These are phyloP conservation scores for Cryphonectria radicalis DNA, from an alignment of 2,329 filamentous ascomycete genomes.

Conservation along the genomic window DNA sequence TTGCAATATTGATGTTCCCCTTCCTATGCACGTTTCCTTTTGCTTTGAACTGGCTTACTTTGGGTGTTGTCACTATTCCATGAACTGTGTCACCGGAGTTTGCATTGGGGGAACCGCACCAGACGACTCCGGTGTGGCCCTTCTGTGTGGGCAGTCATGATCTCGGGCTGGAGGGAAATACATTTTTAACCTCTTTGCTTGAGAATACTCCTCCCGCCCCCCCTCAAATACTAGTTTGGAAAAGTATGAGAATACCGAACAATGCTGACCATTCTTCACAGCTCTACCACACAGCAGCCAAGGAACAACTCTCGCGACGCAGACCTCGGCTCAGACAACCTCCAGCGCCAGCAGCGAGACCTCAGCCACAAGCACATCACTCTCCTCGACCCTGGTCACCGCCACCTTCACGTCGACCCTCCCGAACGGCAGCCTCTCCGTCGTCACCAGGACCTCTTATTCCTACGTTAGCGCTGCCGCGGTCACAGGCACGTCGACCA, in stretches of 20 bases:
- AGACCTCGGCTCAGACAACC: constrained; percentile 15
- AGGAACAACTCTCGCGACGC: constrained; percentile 24
- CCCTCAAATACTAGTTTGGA: not conserved
- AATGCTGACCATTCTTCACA: constrained; percentile 5
- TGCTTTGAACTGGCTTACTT: not conserved
- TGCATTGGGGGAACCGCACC: not conserved
- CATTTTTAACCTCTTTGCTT: not conserved
- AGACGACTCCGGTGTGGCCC: not conserved
- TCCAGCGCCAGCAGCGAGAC: constrained; percentile 21
- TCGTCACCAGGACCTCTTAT: constrained; percentile 54
- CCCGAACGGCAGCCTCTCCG: constrained; percentile 48
- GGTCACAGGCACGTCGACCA: constrained; percentile 36
- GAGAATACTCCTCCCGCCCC: no score
- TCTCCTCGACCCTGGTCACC: constrained; percentile 37
- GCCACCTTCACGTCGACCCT: constrained; percentile 52
- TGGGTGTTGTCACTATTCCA: not conserved
- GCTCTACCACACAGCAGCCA: constrained; percentile 7
- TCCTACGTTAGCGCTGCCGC: constrained; percentile 47
- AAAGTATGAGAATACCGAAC: not conserved
- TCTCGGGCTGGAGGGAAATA: not conserved
- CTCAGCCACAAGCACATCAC: constrained; percentile 40
- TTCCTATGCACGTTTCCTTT: not conserved
- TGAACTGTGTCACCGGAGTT: not conserved
- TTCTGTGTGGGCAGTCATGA: not conserved
- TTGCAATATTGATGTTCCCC: not conserved